Evolutionary conservation across 345 rosid genomes (phyloP), one percentile per base, ranked within the genome.

Genomic region (Lagerstroemia speciosa): DNA sequence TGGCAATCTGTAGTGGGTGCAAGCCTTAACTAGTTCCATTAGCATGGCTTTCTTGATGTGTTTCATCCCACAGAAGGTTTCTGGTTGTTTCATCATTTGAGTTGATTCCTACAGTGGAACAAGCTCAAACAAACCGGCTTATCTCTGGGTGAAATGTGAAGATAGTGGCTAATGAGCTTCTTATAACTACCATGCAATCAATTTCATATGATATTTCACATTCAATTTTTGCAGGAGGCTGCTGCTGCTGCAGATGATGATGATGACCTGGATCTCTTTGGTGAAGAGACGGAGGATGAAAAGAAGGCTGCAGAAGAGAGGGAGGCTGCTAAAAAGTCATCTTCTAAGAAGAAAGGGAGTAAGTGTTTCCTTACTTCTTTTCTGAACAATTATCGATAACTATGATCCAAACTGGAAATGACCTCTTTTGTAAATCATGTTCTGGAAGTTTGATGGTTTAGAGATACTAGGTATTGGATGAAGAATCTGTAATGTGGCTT

Each of bases 281-380:
- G 91, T 70, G 98, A 93, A 62, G 97, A 93, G 90, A 93, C 96
- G 0, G 98, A 91, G 76, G 97, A 91, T 67, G 98, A 93, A 0
- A 88, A 93, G 90, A 91, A 89, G 79, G 97, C 94, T 40, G 91
- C 91, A 0, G 97, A 89, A 74, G 90, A 82, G 84, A 91, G 97
- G 76, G 96, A 89, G 73, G 86, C 91, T 55, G 69, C 96, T 69
- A 90, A 90, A 71, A 91, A 88, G 77, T 64, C 80, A 15, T 75
- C 91, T 3, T 0, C 71, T 52, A 67, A 67, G 60, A 67, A 73
- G 62, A 67, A 67, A 61, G 71, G 67, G 61, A 55, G 67, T 73
- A 36, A 40, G 52, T 62, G 37, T 73, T 62, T 19, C 16, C 29
- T 58, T 40, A 6, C 30, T 55, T 10, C 15, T 7, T 9, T 24